These are phyloP conservation scores for Globisporangium barbulae DNA, from an alignment of 352 stramenopile species.

Conservation along the genomic window DNA sequence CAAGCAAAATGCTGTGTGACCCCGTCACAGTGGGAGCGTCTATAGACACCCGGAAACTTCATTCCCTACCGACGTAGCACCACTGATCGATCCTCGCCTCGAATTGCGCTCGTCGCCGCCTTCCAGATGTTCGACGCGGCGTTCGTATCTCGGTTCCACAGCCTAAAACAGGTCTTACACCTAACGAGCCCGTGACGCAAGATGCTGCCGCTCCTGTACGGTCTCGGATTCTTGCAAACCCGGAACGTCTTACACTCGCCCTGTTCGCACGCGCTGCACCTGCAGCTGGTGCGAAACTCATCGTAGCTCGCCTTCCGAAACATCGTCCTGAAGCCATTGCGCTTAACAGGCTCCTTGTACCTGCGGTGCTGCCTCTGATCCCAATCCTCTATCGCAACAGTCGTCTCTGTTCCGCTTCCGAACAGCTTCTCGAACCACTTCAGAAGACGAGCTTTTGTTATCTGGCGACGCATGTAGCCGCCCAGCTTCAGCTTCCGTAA, in stretches of 20 bases:
- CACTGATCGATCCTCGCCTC: neutral
- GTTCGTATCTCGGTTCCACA: neutral
- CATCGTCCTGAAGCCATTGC: no score
- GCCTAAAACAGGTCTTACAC: neutral
- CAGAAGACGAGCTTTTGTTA: neutral
- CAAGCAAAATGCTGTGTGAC: no score
- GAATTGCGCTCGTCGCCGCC: neutral
- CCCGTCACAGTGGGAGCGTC: neutral
- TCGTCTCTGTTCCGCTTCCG: neutral
- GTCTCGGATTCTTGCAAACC: neutral
- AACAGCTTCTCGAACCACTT: constrained; percentile 1
- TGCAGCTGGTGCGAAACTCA: neutral
- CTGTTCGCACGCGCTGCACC: neutral
- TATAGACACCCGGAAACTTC: neutral
- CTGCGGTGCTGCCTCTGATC: no score
- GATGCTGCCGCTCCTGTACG: neutral
- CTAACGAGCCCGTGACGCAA: neutral
- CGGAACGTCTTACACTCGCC: neutral
- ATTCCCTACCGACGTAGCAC: neutral
- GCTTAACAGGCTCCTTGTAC: no score
- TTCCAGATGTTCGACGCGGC: neutral
- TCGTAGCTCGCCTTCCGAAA: no score
- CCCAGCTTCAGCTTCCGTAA: neutral
- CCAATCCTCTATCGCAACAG: neutral
- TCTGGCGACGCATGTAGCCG: no score